phyloP scores from a whole-genome alignment of 2,329 filamentous ascomycete species.

The Pseudocercospora fuligena region DNA sequence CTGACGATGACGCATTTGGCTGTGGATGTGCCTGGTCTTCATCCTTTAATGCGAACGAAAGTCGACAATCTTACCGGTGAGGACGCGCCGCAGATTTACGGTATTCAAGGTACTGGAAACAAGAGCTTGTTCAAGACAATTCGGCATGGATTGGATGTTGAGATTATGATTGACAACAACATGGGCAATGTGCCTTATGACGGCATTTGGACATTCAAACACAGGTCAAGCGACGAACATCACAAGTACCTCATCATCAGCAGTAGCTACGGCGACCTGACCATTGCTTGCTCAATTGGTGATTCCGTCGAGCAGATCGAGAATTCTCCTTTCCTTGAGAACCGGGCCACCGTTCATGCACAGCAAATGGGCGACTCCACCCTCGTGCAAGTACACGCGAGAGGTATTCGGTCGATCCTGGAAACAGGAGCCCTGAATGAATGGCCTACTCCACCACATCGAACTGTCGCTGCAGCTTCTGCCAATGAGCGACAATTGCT shows the following conservation, averaged over 20 bases:
- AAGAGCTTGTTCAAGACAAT: conserved; percentile 89
- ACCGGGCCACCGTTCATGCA: conserved; percentile 86
- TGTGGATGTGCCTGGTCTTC: conserved; percentile 69
- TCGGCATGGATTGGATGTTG: conserved; percentile 90
- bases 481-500: conserved; percentile 94
- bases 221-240: conserved; percentile 78
- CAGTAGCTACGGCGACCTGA: conserved; percentile 53
- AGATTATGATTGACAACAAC: conserved; percentile 59
- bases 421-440: conserved; percentile 80
- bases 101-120: conserved; percentile 85
- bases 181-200: conserved; percentile 40
- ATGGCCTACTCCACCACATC: conserved; percentile 90
- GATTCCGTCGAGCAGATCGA: conserved; percentile 96
- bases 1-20: conserved; percentile 69
- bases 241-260: conserved; percentile 94
- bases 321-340: conserved; percentile 88
- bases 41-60: conserved; percentile 88
- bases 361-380: conserved; percentile 94
- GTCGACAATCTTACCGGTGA: conserved; percentile 89
- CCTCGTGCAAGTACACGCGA: conserved; percentile 92
- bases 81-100: conserved; percentile 95
- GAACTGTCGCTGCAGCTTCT: conserved; percentile 91
- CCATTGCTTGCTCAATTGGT: conserved; percentile 90
- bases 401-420: conserved; percentile 89
- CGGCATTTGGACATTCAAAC: conserved; percentile 88